Base-by-base conservation (phyloP, 768 basidiomycete species). In the Boletellus ananas region DNA sequence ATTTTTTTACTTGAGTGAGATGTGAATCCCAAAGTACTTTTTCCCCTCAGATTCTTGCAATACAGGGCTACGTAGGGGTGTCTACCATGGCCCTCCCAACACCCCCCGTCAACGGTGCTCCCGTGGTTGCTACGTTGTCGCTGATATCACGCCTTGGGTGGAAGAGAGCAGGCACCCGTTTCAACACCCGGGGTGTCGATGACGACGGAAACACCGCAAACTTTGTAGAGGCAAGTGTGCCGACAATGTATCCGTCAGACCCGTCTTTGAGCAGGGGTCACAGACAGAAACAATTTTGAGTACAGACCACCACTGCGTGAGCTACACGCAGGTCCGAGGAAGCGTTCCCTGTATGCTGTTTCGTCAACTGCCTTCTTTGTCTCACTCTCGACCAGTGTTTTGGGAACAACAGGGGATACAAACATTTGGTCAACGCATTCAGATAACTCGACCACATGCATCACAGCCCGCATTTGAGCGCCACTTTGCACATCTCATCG, bases 371-470 rank as follows among this genome's bases (percentile, higher is more conserved):
- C n/a, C 18, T 33, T 34, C 43, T 34, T 29, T 47, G 44, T 56
- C 52, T 59, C 57, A 49, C 18, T 49, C 39, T 33, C 39, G 46
- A 48, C 47, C 35, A 94, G 93, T 98, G 51, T 99, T 99, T 66
- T 99, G 96, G 96, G 95, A 98, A 66, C 95, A 99, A 62, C 93
- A 95, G 70, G 94, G 92, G 23, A 67, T 94, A 35, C 92, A 94
- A 63, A 94, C 95, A 0, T 94, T 99, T 62, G 90, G 93, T 34
- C 93, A 92, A 57, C 82, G 83, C 49, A 92, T 99, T 36, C 94
- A 97, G 64, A 91, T 99, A 54, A 94, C 93, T 12, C 85, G 94
- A 12, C 95, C 96, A 1, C 87, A 91, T 58, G 92, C 94, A 3
- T 94, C 94, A 1, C 95, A 98, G 58, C 94, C 94, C 8, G 96